These are phyloP conservation scores for Barnettozyma sp. DNA, from an alignment of 805 yeast genomes.

Conservation along the genomic window DNA sequence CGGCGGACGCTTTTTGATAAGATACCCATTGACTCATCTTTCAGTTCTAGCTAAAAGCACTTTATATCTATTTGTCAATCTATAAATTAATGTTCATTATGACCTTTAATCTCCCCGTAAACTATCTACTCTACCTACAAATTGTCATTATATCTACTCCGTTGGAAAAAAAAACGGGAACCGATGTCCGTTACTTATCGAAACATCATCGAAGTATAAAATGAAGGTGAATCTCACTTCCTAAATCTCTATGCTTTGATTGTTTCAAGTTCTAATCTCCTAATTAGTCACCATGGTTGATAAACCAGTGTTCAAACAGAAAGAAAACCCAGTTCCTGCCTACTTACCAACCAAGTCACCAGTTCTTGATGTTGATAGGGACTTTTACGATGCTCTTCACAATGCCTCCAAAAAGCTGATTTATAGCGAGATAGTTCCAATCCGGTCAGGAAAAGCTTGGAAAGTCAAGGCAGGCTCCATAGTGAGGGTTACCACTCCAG, in stretches of 20 bases:
- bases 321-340: conserved; percentile 42
- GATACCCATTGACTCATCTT: no score
- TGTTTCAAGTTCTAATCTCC: background rate
- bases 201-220: background rate
- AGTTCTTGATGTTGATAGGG: conserved; percentile 43
- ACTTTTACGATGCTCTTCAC: conserved; percentile 40
- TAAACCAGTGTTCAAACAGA: conserved; percentile 21
- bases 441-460: conserved; percentile 55
- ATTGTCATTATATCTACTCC: no score
- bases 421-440: conserved; percentile 39
- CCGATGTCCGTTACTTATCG: background rate
- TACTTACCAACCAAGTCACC: conserved; percentile 51
- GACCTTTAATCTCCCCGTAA: no score
- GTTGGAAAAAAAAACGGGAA: background rate
- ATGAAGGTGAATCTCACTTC: no score
- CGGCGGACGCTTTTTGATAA: no score
- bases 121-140: no score
- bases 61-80: background rate
- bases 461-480: conserved; percentile 55
- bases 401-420: conserved; percentile 34
- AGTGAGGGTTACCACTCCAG: conserved; percentile 54
- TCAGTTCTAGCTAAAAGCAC: background rate
- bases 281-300: background rate
- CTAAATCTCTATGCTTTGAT: no score
- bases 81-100: background rate